These are phyloP conservation scores for Apiospora rasikravindrae DNA, from an alignment of 2,329 filamentous ascomycete species.

Conservation along the genomic window DNA sequence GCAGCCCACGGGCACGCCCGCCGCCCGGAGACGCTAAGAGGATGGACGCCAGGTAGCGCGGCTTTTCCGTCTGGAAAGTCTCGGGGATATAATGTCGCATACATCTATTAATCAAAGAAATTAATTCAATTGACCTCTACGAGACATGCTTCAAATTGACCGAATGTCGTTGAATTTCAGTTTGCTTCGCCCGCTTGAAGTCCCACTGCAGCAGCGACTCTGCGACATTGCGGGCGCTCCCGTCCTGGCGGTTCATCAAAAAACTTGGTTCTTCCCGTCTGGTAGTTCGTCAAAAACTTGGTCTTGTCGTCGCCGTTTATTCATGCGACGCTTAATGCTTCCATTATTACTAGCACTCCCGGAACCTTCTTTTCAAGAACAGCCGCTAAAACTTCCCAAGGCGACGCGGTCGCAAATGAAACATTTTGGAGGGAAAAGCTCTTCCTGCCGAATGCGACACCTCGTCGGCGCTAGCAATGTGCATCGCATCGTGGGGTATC, in stretches of 20 bases:
- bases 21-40: not conserved
- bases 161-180: conserved; percentile 1
- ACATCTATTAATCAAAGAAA: conserved; percentile 8
- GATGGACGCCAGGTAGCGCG: not conserved
- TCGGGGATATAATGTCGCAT: not conserved
- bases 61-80: not conserved
- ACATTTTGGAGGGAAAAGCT: not conserved
- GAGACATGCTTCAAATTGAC: not conserved
- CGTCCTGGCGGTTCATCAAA: not conserved
- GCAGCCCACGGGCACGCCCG: not conserved
- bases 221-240: conserved; percentile 6
- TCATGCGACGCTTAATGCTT: not conserved
- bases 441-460: not conserved
- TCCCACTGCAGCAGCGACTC: not conserved
- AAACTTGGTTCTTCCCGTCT: no score
- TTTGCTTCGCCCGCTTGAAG: not conserved
- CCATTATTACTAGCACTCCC: not conserved
- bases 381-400: no score
- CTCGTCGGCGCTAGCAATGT: not conserved
- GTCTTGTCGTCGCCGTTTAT: not conserved
- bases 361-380: no score
- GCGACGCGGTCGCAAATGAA: not conserved
- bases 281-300: not conserved
- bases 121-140: not conserved
- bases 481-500: not conserved